Base-by-base conservation (phyloP, 352 stramenopile genomes). In the Pythium periplocum region DNA sequence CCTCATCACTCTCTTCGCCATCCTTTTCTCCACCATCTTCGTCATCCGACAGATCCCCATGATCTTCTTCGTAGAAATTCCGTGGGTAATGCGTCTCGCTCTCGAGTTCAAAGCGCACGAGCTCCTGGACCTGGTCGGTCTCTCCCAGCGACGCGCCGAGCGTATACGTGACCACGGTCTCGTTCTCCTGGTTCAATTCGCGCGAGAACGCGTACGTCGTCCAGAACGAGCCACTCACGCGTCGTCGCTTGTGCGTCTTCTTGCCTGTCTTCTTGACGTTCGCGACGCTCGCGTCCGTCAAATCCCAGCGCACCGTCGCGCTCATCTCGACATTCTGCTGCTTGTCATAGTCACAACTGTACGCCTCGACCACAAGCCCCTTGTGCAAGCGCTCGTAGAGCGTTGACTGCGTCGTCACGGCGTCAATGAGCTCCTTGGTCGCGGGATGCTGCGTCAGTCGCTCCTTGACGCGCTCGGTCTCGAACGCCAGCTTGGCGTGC, bases 21-120 rank as follows among this genome's bases (percentile, higher is more conserved):
- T 64, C 35, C 2, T 55, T 55, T 1, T 61, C 53, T 35, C 57
- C 47, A 38, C 61, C 58, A 1, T 51, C 57, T 45, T 75, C 61
- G 0, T 64, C 56, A 7, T 73, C 73, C 4, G 57, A 73, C 1
- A 66, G 64, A 36, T 55, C 59, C 4, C 17, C 53, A 10, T 77
- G 63, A 48, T 72, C 57, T 32, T 84, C 69, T 40, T 91, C 78
- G 57, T 91, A 91, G 63, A 85, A 87, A 52, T 77, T 87, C 26
- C 73, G 78, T 6, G 81, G 81, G 51, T 91, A 91, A n/a, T 48
- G 17, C 31, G 71, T 50, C 11, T 79, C 57, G 45, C 73, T 79
- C 8, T 60, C 67, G 53, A 90, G 59, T n/a, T 69, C 71, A 59
- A 82, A 87, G 59, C 71, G 59, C 57, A 90, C 67, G 31, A 90